phyloP scores from a whole-genome alignment of 495 filamentous ascomycete genomes.

The Letharia lupina region DNA sequence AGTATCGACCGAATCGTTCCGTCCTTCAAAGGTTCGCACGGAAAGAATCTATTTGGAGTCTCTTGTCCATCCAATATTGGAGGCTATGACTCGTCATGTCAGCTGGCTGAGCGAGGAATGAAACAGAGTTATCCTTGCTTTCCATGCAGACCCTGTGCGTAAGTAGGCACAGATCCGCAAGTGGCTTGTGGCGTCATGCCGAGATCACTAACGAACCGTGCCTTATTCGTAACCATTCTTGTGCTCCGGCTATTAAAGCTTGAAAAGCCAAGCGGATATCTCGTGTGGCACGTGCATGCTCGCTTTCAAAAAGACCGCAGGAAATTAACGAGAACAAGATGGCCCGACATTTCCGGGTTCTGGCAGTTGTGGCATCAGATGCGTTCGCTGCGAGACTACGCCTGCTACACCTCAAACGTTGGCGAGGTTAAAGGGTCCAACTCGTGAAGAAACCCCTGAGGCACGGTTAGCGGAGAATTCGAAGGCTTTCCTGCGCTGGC shows the following conservation, averaged over 20 bases:
- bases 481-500: not conserved
- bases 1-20: too few relatives aligned
- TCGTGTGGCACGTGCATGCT: not conserved
- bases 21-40: too few relatives aligned
- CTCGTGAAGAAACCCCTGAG: not conserved
- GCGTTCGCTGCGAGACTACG: not conserved
- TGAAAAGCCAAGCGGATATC: not conserved
- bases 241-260: not conserved
- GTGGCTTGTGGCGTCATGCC: not conserved
- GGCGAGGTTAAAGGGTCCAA: not conserved
- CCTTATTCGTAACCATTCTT: not conserved
- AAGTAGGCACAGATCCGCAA: not conserved
- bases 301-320: not conserved
- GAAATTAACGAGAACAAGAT: not conserved
- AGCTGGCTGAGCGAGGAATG: not conserved
- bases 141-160: not conserved
- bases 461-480: not conserved
- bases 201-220: not conserved
- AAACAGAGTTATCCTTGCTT: not conserved
- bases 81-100: not conserved
- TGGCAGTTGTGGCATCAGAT: not conserved
- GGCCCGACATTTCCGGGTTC: not conserved
- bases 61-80: too few relatives aligned
- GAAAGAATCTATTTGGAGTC: too few relatives aligned
- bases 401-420: not conserved